These are phyloP conservation scores for Sclerotinia spermophila DNA, from an alignment of 2,329 filamentous ascomycete species.

Conservation along the genomic window DNA sequence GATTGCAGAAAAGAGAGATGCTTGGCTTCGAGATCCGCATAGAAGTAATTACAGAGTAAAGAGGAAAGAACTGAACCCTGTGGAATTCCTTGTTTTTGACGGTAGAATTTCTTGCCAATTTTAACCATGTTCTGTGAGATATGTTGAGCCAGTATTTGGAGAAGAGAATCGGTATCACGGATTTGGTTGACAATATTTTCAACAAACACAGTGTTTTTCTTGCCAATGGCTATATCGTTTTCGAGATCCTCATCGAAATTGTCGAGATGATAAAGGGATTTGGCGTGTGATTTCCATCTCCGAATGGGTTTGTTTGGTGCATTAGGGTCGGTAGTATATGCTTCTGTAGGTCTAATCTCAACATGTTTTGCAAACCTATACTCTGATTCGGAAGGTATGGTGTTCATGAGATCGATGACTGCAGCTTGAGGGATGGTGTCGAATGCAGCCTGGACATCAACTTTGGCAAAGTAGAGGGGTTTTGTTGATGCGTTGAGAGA, in stretches of 20 bases:
- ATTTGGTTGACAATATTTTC: constrained; percentile 59
- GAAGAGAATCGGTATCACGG: constrained; percentile 55
- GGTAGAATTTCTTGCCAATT: constrained; percentile 82
- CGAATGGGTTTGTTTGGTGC: constrained; percentile 29
- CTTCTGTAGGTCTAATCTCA: constrained; percentile 56
- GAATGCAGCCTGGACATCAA: constrained; percentile 89
- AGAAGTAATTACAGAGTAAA: constrained; percentile 91
- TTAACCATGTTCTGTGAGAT: constrained; percentile 82
- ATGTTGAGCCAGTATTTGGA: constrained; percentile 72
- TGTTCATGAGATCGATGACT: constrained; percentile 63
- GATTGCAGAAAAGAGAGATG: constrained; percentile 63
- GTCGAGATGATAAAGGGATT: constrained; percentile 29
- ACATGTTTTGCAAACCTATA: constrained; percentile 75
- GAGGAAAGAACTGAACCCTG: constrained; percentile 89
- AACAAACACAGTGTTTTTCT: constrained; percentile 70
- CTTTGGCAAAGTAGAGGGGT: constrained; percentile 79
- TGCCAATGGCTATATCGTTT: constrained; percentile 35
- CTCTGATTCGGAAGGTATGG: constrained; percentile 50
- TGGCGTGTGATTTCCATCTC: constrained; percentile 34
- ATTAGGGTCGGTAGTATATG: constrained; percentile 20
- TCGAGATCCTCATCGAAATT: constrained; percentile 35
- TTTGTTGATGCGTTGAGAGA: constrained; percentile 41
- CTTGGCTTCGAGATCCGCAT: constrained; percentile 75
- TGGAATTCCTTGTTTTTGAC: constrained; percentile 84
- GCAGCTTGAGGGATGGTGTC: constrained; percentile 87